Evolutionary conservation across 1,284 basidiomycete genomes (phyloP), one percentile per base, ranked within the genome.

Genomic region (Fistulina hepatica): DNA sequence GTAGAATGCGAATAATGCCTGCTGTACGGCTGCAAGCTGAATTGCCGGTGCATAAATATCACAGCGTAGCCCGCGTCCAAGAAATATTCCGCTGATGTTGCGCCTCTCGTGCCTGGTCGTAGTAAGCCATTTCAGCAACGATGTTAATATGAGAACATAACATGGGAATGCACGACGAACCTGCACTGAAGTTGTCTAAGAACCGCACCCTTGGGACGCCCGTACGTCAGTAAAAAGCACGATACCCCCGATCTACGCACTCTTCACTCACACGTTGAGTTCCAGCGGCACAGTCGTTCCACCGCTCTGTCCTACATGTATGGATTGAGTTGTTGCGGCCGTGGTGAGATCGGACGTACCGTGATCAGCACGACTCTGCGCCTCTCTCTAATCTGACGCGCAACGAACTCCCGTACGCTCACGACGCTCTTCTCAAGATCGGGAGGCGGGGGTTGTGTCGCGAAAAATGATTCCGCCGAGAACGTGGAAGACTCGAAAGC

Each of bases 61-160:
- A 98, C 95, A 16, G 93, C 92, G 63, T 98, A 98, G 45, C 84
- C 85, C 2, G 84, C 78, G 50, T 79, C 74, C 40, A 98, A 73
- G 57, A 98, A 97, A 65, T 98, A 97, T 61, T 98, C 94, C 2
- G 94, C 94, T 4, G 93, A 97, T 0, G 94, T 93, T 21, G 95
- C 90, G 24, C 95, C 94, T 55, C 94, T 75, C 11, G 95, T 98
- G 36, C 94, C 88, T 88, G 23, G 16, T 35, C 19, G 31, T 21
- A 15, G 12, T 21, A 37, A 34, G 37, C 36, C 25, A 43, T 37
- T 8, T 34, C 36, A 37, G 34, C 5, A 32, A 39, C n/a, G n/a
- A n/a, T n/a, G n/a, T n/a, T n/a, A n/a, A n/a, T 26, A 30, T 26
- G 24, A 40, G 21, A 35, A 13, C 13, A 35, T 20, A 35, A 23